Base-by-base conservation (phyloP, 306 rosid genomes). In the Citrullus colocynthis region DNA sequence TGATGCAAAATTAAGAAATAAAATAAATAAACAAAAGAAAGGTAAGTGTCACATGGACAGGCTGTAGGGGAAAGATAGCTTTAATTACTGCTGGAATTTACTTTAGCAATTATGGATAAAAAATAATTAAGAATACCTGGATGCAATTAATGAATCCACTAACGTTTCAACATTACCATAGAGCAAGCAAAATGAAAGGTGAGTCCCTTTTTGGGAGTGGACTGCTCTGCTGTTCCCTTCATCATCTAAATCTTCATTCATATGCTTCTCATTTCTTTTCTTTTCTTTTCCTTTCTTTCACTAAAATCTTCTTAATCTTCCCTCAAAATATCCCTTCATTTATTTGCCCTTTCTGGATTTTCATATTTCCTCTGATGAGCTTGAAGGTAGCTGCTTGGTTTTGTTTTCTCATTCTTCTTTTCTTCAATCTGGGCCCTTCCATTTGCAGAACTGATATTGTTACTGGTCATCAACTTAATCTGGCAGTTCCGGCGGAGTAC, bases 401-500 rank as follows among this genome's bases (percentile, higher is more conserved):
- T 79, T 74, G 79, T n/a, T 78, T 83, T 32, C 62, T 89, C 78
- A 18, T 80, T 54, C 20, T 80, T 54, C 57, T 95, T 39, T 37
- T 84, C 34, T 58, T 84, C 79, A 76, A 62, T 80, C 45, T 81
- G 81, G 88, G 79, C 61, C 39, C 54, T 66, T 2, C 74, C 17
- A 18, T 39, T 77, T 90, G 84, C 82, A 87, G 79, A 32, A 52
- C 96, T 6, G 86, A 81, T n/a, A 82, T 89, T 70, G 83, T 36
- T 16, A 9, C 83, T 69, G 92, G 89, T 13, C 63, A 89, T 85
- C 81, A 80, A 5, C 57, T 95, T 51, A 74, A 81, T 76, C 20
- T 95, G 56, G 84, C 72, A 28, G 93, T 89, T 72, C 97, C 97
- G 13, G 63, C 24, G 78, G 87, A 75, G 37, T 87, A 88, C 82